Base-by-base conservation (phyloP, 495 filamentous ascomycete species). In the Penicillium roqueforti region DNA sequence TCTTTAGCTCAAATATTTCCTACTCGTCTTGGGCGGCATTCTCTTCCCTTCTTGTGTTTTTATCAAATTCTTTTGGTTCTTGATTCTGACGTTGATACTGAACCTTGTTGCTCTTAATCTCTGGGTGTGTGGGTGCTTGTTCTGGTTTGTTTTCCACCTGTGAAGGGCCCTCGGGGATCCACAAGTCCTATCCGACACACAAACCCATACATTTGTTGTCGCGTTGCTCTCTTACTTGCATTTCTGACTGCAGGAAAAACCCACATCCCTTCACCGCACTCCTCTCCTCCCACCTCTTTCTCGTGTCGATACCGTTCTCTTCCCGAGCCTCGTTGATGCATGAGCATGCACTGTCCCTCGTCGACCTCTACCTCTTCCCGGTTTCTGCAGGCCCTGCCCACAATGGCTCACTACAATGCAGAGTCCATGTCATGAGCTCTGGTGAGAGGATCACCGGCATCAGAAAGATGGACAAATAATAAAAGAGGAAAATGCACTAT, bases 21-120 rank as follows among this genome's bases (percentile, higher is more conserved):
- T 67, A 58, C 54, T 60, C 56, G 57, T 67, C 56, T 62, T 56
- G 61, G 61, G 64, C 26, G 64, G 64, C 49, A 53, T 55, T 65
- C 52, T 63, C 41, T 59, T 63, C 55, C 20, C 29, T 60, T 57
- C 47, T 50, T 54, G 51, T 58, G 47, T 58, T 61, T 65, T 58
- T 46, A 53, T 54, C 50, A 32, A 46, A 19, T 48, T 53, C 43
- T 19, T 37, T 48, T 37, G 36, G 36, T 44, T 39, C 16, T 22
- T 34, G 28, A 11, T 46, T 20, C 25, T 25, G 32, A 5, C n/a
- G 19, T 11, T 36, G 32, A 36, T 36, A 14, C n/a, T 16, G 32
- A 16, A 45, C 47, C 16, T 37, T 48, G 22, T 18, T 29, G 19
- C 11, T 40, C 4, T 13, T 20, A 14, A 8, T 49, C 46, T 43